Evolutionary conservation across 352 stramenopile genomes (phyloP), one percentile per base, ranked within the genome.

Genomic region (Phytophthora kernoviae): DNA sequence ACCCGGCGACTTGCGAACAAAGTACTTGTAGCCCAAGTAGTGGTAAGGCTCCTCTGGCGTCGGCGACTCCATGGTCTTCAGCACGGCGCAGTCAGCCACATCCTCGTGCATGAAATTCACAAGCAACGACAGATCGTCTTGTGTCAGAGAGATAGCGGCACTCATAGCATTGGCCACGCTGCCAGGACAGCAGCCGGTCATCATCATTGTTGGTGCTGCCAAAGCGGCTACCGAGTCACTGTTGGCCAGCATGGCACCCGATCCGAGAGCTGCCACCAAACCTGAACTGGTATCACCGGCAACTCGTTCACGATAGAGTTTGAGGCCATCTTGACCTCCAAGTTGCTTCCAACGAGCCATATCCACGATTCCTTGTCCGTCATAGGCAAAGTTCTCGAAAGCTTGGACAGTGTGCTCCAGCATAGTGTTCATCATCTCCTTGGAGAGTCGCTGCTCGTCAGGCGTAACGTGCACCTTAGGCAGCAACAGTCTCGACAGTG

Each of bases 21-120:
- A 65, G 67, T 74, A 88, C 63, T 88, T 88, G 70, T 79, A 85
- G 12, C 75, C 78, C 22, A 88, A 49, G 21, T 80, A 84, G 18
- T 80, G 62, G 27, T 80, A 79, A 1, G 78, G 78, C 2, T 64
- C 40, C 18, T 80, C 73, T 0, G 50, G 5, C 14, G 73, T 81
- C 14, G 64, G 52, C 4, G 46, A 18, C 30, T 81, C 68, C 10
- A 84, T 39, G 1, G 46, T 64, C n/a, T 54, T 40, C 11, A 80
- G 37, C 37, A 80, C 61, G 17, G 55, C 58, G 20, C 51, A 61
- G 39, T 81, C 71, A 7, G 59, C 66, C 12, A 77, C 51, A 18
- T 64, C 45, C 8, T 78, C 55, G 55, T 69, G 61, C 39, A 84
- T 74, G 53, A 78, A 87, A 42, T 65, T 72, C 5, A 76, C 50